Percentiles rank a stretch among this genome's conserved stretches.
Evolutionary conservation across 169 alveolate species (phyloP).

Genomic region (Cryptosporidium felis): DNA sequence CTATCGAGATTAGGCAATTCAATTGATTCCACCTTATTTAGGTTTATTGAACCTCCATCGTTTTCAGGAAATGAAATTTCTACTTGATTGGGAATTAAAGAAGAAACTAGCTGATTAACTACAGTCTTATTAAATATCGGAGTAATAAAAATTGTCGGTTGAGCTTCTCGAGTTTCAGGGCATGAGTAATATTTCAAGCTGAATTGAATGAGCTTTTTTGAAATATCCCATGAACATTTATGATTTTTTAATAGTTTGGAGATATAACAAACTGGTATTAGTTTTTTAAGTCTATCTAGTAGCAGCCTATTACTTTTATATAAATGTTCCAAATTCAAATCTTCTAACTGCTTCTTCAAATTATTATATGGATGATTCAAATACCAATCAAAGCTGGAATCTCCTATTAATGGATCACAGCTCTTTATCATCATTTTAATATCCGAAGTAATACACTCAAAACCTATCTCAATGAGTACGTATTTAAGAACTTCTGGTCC

Average conservation of each 20-base stretch:
- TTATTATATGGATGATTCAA: slow-evolving; percentile 10
- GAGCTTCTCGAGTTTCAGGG: background rate
- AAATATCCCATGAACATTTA: slow-evolving; percentile 46
- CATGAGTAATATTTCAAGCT: slow-evolving; percentile 26
- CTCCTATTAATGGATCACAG: slow-evolving; percentile 26
- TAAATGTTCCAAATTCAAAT: background rate
- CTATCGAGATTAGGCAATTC: slow-evolving; percentile 5
- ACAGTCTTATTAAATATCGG: slow-evolving; percentile 40
- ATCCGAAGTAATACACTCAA: slow-evolving; percentile 28
- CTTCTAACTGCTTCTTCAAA: background rate
- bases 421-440: slow-evolving; percentile 20
- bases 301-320: background rate
- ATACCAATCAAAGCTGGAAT: slow-evolving; percentile 30
- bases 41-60: background rate
- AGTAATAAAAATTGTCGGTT: background rate
- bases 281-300: background rate
- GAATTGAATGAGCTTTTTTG: slow-evolving; percentile 16
- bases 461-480: slow-evolving; percentile 46
- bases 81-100: slow-evolving; percentile 10
- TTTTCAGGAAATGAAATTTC: background rate
- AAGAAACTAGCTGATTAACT: background rate
- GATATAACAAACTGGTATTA: slow-evolving; percentile 27
- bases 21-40: background rate
- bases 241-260: background rate
- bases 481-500: background rate